Percentiles rank a stretch among this genome's conserved stretches.
Conservation (phyloP, 169 alveolate species). For the Eimeria necatrix region DNA sequence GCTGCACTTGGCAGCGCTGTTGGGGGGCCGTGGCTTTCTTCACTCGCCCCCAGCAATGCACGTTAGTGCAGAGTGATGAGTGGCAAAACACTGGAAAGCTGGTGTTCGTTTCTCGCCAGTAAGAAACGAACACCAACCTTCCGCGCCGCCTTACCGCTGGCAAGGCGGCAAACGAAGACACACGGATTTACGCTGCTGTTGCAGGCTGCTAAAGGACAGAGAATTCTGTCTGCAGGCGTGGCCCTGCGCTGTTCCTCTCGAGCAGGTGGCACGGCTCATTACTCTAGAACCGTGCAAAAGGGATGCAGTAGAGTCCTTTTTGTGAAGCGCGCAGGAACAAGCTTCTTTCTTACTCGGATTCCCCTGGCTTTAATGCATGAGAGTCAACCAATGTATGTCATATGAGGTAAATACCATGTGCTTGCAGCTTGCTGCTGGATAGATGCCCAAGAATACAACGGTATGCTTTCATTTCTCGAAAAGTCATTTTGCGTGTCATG, state of each 20-base stretch:
- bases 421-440: not conserved
- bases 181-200: not conserved
- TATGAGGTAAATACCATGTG: not conserved
- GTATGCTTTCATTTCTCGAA: not conserved
- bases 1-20: slow-evolving; percentile 46
- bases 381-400: not conserved
- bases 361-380: not conserved
- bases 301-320: slow-evolving; percentile 18
- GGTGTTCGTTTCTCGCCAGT: too few relatives aligned
- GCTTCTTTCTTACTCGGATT: not conserved
- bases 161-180: not conserved
- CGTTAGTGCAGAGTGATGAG: slow-evolving; percentile 8
- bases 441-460: not conserved
- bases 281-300: not conserved
- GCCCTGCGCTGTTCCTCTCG: not conserved
- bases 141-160: not conserved
- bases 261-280: slow-evolving; percentile 8
- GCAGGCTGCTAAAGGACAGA: not conserved
- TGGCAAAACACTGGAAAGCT: not conserved
- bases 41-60: slow-evolving; percentile 13
- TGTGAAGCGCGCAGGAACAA: not conserved
- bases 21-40: slow-evolving; percentile 40
- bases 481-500: not conserved
- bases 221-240: not conserved
- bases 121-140: too few relatives aligned